Evolutionary conservation across 2,329 filamentous ascomycete genomes (phyloP).

Genomic region (Daldinia eschscholtzii): DNA sequence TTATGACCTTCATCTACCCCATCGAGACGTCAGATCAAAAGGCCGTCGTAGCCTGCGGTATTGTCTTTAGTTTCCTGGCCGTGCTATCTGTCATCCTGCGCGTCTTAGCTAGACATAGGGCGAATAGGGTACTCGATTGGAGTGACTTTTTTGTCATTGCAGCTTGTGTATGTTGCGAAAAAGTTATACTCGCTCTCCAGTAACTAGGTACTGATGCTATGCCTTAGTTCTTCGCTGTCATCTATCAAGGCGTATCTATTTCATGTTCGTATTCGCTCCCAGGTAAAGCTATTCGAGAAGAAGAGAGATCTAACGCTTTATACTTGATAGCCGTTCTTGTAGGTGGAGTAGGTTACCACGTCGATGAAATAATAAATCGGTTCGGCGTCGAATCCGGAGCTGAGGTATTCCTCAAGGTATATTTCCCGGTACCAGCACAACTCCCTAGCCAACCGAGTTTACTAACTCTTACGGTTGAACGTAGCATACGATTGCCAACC

Average conservation of each 20-base stretch:
- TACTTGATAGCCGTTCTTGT: slow-evolving; percentile 41
- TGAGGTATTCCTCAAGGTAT: slow-evolving; percentile 39
- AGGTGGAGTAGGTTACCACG: slow-evolving; percentile 44
- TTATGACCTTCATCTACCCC: slow-evolving; percentile 45
- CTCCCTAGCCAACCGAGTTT: background rate
- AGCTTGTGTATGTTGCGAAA: slow-evolving; percentile 42
- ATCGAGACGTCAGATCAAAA: slow-evolving; percentile 42
- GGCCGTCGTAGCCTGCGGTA: slow-evolving; percentile 39
- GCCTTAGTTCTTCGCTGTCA: slow-evolving; percentile 32
- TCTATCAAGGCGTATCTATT: slow-evolving; percentile 40
- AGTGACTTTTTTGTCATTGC: slow-evolving; percentile 47
- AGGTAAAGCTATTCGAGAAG: background rate
- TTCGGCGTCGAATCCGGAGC: slow-evolving; percentile 37
- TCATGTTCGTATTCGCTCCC: slow-evolving; percentile 37
- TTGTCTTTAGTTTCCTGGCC: slow-evolving; percentile 44
- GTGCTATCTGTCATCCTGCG: slow-evolving; percentile 42
- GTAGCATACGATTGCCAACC: slow-evolving; percentile 46
- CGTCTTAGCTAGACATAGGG: slow-evolving; percentile 44
- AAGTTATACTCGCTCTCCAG: background rate
- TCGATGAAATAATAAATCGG: slow-evolving; percentile 38
- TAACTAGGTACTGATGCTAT: slow-evolving; percentile 10
- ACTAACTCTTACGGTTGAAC: slow-evolving; percentile 8
- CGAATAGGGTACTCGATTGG: slow-evolving; percentile 42
- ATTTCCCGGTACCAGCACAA: background rate
- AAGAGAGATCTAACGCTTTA: slow-evolving; percentile 21